Evolutionary conservation across 768 basidiomycete species (phyloP).

Genomic region (Astraeus odoratus): DNA sequence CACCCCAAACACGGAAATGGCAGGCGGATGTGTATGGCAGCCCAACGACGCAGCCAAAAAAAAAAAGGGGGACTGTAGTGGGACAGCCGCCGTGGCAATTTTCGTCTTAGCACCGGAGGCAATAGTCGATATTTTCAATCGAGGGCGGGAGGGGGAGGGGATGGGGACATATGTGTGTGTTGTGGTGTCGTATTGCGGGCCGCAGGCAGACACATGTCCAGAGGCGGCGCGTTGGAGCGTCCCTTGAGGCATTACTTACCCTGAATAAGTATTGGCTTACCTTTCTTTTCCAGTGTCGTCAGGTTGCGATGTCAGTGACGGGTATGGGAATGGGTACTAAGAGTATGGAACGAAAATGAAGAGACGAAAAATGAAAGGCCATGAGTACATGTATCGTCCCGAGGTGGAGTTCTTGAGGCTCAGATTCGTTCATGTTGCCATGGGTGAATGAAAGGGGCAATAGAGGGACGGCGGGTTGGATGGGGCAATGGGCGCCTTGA

Average conservation of each 20-base stretch:
- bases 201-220: slow-evolving; percentile 25
- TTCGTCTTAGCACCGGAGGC: slow-evolving; percentile 21
- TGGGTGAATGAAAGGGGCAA: neutral
- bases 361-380: neutral
- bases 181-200: slow-evolving; percentile 12
- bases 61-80: slow-evolving; percentile 8
- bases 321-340: neutral
- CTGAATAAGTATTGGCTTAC: slow-evolving; percentile 22
- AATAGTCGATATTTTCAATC: slow-evolving; percentile 7
- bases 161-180: neutral
- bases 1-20: neutral
- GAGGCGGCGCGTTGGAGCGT: slow-evolving; percentile 11
- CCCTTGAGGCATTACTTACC: slow-evolving; percentile 14
- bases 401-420: neutral
- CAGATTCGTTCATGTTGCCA: neutral
- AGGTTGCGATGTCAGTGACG: slow-evolving; percentile 1
- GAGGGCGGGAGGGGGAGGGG: no score
- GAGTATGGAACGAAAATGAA: neutral
- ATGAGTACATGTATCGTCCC: neutral
- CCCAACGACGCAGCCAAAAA: slow-evolving; percentile 16
- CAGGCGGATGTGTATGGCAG: neutral
- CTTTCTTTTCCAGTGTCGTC: slow-evolving; percentile 6
- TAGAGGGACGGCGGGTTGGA: neutral
- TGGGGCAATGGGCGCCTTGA: neutral
- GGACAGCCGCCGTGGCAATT: slow-evolving; percentile 7